Base-by-base conservation (phyloP, 495 filamentous ascomycete genomes). In the Cercophora scortea region DNA sequence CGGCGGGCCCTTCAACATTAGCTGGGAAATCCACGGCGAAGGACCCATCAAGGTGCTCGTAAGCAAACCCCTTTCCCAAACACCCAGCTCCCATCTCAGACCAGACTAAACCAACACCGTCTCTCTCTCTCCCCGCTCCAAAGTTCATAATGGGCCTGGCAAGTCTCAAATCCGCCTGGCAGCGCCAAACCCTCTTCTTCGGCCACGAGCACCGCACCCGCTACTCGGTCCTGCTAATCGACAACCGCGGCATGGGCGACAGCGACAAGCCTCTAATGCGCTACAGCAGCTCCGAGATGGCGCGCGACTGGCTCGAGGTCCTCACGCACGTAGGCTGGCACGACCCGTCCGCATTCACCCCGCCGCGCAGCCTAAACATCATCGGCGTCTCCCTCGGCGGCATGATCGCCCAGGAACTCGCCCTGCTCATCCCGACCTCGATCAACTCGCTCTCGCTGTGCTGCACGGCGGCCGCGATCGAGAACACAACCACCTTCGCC, bases 371-470 rank as follows among this genome's bases (percentile, higher is more conserved):
- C 43, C 55, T 95, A 6, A 79, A 95, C 65, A 63, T 93, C 25
- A 72, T 89, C 45, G 89, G 89, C 42, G 79, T 88, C 33, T 84
- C 80, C 42, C 83, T 91, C 71, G 87, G 87, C 50, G 87, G 90
- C 56, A 94, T 95, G 89, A 93, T 95, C 62, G 83, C 86, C 12
- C 89, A 94, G 68, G 89, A 95, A 65, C 58, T 88, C 40, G 86
- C 79, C 15, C 74, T 74, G 50, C 70, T 82, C 4, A 79, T 82
- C 39, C 86, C 88, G 1, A 56, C 73, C 2, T 71, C 83, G 17
- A 74, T 94, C 46, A 76, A 75, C 18, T 82, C 81, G 12, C 65
- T 95, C 36, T 80, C 74, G 13, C 77, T 95, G 6, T 64, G 87
- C 56, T 85, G 84, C 59, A 92, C 89, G 4, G 87, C 85, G 8